Base-by-base conservation (phyloP, 176 grass and related monocot species). In the Raddia distichophylla region DNA sequence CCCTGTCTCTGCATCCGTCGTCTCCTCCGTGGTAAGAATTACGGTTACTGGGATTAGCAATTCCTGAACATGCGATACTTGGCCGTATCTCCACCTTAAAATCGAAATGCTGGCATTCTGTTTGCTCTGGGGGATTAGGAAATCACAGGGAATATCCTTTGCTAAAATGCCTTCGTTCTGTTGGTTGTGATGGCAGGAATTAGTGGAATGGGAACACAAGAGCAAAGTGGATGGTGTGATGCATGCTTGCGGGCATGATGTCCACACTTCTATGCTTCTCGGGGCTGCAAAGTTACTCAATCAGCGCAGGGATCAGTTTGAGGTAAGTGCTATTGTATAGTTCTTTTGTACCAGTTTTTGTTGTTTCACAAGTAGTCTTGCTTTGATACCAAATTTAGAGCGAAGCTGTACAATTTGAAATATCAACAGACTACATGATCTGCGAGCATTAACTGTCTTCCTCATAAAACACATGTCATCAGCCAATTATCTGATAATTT, bases 211-310 rank as follows among this genome's bases (percentile, higher is more conserved):
- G 93, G 93, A 98, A 58, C 87, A 98, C 47, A 95, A 83, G 87
- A 98, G 96, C 79, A 93, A 90, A 80, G 79, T 93, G 59, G 88
- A 93, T 37, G 96, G 96, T 5, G 84, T 91, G 44, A 98, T 98
- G 96, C 92, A 98, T 35, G 96, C 73, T n/a, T 98, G 96, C 7
- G 92, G 96, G 10, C 96, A 98, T 51, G 96, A 98, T 65, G 90
- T 88, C 33, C 96, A 98, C 86, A 84, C 90, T 0, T 58, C 96
- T 18, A 93, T 98, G 96, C 88, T 98, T 37, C 85, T 98, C 13
- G 96, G 96, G 16, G 96, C 96, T 15, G 96, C 92, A 1, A 93
- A 98, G 76, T 93, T 98, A 73, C 95, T 98, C 32, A 91, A 73
- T 62, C 66, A 93, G 82, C 90, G 86, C n/a, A 91, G 91, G 83